Conservation (phyloP, 441 rosid species). For the Erodium texanum region DNA sequence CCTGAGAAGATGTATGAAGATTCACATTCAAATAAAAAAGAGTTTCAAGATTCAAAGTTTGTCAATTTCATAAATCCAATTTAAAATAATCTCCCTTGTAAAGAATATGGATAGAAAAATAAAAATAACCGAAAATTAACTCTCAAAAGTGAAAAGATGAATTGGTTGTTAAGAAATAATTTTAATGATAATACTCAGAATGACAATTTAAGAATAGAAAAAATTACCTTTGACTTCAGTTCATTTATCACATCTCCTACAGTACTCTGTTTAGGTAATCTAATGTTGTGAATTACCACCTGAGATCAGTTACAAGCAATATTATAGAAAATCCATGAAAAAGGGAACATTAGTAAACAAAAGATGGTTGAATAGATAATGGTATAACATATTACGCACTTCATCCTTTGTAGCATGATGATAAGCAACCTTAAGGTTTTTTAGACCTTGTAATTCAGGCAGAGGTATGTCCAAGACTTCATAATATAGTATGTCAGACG, state of each 20-base stretch:
- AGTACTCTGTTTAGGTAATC: constrained; percentile 91
- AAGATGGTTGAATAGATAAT: constrained; percentile 4
- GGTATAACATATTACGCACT: constrained; percentile 27
- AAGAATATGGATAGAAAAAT: neutral
- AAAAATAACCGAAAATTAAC: neutral
- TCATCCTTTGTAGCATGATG: constrained; percentile 81
- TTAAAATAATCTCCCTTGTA: neutral
- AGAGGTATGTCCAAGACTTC: constrained; percentile 97
- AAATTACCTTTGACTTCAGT: constrained; percentile 68
- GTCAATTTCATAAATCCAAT: neutral
- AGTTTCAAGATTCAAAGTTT: neutral
- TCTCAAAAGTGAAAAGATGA: neutral
- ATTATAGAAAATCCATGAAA: constrained; percentile 8
- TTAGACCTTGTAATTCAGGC: constrained; percentile 88
- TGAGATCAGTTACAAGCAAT: constrained; percentile 25
- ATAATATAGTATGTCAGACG: constrained; percentile 81
- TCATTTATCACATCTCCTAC: constrained; percentile 83
- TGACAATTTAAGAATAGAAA: constrained; percentile 9
- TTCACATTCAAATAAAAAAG: neutral
- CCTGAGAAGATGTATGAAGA: neutral
- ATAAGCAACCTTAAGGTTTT: constrained; percentile 84
- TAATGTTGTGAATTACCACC: constrained; percentile 75
- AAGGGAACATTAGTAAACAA: neutral
- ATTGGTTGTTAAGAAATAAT: neutral
- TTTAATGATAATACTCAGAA: neutral